A percentile compares a stretch with the other conserved stretches of the same genome.
phyloP scores from a whole-genome alignment of 2,329 filamentous ascomycete genomes.

The Dactylellina parvicollis region DNA sequence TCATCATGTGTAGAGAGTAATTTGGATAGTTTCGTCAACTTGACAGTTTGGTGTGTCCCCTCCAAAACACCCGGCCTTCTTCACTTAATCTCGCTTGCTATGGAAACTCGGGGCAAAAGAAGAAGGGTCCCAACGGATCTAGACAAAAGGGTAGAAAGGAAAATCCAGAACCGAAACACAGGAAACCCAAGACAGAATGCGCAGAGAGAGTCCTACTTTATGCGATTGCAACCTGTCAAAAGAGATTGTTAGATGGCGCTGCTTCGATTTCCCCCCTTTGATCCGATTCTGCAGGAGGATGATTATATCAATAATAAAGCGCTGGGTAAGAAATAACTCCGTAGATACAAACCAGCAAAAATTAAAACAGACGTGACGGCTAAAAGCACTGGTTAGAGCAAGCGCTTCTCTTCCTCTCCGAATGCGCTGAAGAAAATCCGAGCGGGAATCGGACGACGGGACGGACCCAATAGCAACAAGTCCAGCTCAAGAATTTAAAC shows the following conservation, averaged over 20 bases:
- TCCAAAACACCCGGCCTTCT: constrained; percentile 10
- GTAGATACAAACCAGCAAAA: constrained; percentile 7
- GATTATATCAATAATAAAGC: too few relatives aligned
- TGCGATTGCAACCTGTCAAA: constrained; percentile 14
- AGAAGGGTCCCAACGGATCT: constrained; percentile 9
- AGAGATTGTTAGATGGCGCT: neutral
- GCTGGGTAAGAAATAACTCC: constrained; percentile 20
- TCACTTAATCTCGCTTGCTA: constrained; percentile 50
- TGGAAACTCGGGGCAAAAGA: constrained; percentile 47
- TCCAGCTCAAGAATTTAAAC: neutral
- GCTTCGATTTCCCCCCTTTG: neutral
- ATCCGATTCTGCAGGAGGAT: constrained; percentile 7
- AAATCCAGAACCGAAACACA: constrained; percentile 26
- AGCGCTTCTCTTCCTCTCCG: constrained; percentile 32
- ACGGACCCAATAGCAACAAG: constrained; percentile 1
- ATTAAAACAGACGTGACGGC: neutral
- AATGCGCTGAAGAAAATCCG: constrained; percentile 4
- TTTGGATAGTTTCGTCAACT: constrained; percentile 6
- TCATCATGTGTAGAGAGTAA: constrained; percentile 16
- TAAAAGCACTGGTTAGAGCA: constrained; percentile 35
- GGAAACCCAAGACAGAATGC: neutral
- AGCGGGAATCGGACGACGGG: constrained; percentile 34
- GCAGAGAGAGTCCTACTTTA: constrained; percentile 2
- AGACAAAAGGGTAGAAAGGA: constrained; percentile 27
- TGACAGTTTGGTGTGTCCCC: constrained; percentile 5